Evolutionary conservation across 192 early-diverging fungal species (phyloP), one percentile per base, ranked within the genome.

Genomic region (Chytriomyces sp.): DNA sequence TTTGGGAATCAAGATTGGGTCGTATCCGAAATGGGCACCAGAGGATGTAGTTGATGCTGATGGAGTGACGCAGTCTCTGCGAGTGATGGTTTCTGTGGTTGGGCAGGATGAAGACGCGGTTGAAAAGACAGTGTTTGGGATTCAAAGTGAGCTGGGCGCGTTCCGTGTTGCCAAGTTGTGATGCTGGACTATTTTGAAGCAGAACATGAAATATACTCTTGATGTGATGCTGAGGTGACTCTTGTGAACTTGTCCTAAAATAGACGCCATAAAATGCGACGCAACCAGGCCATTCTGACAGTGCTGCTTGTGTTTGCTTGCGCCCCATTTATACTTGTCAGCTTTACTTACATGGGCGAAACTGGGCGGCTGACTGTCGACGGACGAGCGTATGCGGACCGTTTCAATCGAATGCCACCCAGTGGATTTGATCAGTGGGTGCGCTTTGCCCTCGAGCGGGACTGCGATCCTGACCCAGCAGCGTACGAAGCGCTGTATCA

Each of bases 11-110:
- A 89, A 85, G 66, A 80, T 89, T 67, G 87, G 88, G 26, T 82
- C 80, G 18, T 90, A 90, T 74, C 89, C 89, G 61, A 88, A 87
- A 50, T 88, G 74, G 81, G 77, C 64, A 5, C 75, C 79, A 3
- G 20, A 24, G 13, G 24, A 18, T 13, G 23, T 28, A 0, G 46
- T 23, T 20, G 53, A 13, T 20, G n/a, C 50, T 0, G n/a, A 18
- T 7, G 35, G 74, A 2, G 65, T n/a, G n/a, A 67, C 48, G 43
- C 57, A 77, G 59, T 67, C 67, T 11, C 63, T 66, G 45, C 50
- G 83, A n/a, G 88, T 88, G 1, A 82, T 90, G 0, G 80, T 90
- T 46, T 89, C 87, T 45, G 77, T 88, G 20, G 79, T 90, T 45
- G 83, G 86, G 10, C 81, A 77, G 70, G 86, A 88, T 45, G 67